Percentiles rank a stretch among this genome's conserved stretches.
phyloP scores from a whole-genome alignment of 768 basidiomycete species.

The Daedaleopsis nitida region DNA sequence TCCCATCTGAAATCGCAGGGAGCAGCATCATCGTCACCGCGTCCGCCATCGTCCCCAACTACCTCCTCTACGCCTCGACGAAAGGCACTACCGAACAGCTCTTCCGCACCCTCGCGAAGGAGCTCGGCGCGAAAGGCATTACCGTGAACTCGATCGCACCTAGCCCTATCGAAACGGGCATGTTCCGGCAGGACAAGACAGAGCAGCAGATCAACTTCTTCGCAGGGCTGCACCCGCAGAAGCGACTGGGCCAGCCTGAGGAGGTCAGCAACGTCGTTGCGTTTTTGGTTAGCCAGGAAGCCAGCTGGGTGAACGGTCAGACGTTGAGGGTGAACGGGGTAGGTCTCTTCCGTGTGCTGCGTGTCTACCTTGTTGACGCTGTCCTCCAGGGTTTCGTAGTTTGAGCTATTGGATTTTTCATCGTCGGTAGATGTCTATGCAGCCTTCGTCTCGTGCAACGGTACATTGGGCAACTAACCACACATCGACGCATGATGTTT shows the following conservation, averaged over 20 bases:
- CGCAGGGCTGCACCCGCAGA: conserved; percentile 46
- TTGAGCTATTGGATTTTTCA: no score
- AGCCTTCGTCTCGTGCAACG: no score
- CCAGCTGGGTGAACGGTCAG: conserved; percentile 60
- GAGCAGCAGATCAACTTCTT: conserved; percentile 47
- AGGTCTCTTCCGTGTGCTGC: not conserved
- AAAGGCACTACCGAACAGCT: conserved; percentile 66
- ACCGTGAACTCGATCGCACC: conserved; percentile 61
- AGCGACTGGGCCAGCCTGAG: conserved; percentile 49
- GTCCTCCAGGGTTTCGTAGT: no score
- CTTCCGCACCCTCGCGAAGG: conserved; percentile 57
- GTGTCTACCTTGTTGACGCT: no score
- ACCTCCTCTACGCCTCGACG: conserved; percentile 53
- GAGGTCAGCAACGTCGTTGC: conserved; percentile 57
- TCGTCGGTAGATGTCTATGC: no score
- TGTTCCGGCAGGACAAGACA: conserved; percentile 58
- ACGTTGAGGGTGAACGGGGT: conserved; percentile 61
- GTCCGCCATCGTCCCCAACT: conserved; percentile 47
- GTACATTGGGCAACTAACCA: no score
- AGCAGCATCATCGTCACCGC: conserved; percentile 52
- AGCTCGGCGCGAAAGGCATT: conserved; percentile 53
- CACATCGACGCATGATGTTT: no score
- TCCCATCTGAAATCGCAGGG: conserved; percentile 29
- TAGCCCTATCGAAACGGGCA: conserved; percentile 55
- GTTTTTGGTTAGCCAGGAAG: conserved; percentile 54